phyloP scores from a whole-genome alignment of 2,329 filamentous ascomycete genomes.

The Mycocentrospora acerina region DNA sequence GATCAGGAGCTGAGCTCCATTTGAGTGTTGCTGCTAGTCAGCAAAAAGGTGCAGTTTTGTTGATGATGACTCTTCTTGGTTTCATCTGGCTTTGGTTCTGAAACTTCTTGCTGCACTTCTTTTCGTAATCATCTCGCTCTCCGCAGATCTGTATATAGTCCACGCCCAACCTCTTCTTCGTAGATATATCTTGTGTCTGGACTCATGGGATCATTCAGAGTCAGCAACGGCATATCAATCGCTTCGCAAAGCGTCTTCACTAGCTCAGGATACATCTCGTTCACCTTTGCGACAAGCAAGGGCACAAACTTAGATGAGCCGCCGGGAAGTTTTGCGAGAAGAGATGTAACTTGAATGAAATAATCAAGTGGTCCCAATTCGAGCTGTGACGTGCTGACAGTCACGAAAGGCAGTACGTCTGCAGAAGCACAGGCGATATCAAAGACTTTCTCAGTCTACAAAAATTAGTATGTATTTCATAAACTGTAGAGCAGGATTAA shows the following conservation, averaged over 20 bases:
- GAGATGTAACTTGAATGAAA: conserved; percentile 16
- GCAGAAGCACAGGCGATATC: conserved; percentile 32
- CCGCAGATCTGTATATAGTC: conserved; percentile 20
- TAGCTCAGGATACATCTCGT: conserved; percentile 26
- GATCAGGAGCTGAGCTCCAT: no score
- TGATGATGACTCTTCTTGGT: no score
- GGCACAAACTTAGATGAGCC: conserved; percentile 29
- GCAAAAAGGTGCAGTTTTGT: no score
- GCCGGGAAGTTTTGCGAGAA: conserved; percentile 25
- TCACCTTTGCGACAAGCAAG: conserved; percentile 27
- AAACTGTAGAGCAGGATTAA: neutral
- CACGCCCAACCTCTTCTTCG: conserved; percentile 28
- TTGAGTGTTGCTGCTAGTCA: no score
- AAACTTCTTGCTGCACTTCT: no score
- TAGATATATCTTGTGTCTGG: conserved; percentile 24
- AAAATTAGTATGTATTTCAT: conserved; percentile 5
- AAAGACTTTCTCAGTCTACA: conserved; percentile 31
- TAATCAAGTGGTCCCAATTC: conserved; percentile 21
- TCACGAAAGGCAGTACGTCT: conserved; percentile 30
- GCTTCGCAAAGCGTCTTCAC: conserved; percentile 16
- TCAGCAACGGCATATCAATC: conserved; percentile 9
- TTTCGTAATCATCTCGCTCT: conserved; percentile 13
- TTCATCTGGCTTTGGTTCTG: no score
- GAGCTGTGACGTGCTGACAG: conserved; percentile 9
- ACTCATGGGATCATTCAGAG: conserved; percentile 21